Base-by-base conservation (phyloP, 768 basidiomycete genomes). In the Saitozyma sp. region DNA sequence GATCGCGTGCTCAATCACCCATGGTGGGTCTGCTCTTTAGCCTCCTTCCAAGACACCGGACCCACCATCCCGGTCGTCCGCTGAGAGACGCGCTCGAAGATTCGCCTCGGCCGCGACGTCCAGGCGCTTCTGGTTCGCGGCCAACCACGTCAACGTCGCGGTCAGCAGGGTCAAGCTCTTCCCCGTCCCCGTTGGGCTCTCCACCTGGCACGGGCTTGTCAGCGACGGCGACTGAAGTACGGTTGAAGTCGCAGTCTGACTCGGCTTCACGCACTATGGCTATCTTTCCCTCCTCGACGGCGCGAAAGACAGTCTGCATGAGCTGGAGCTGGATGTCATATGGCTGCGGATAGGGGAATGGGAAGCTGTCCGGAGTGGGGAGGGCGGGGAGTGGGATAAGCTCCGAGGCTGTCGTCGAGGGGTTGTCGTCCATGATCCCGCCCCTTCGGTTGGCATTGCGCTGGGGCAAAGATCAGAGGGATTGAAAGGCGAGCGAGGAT, bases 291-390 rank as follows among this genome's bases (percentile, higher is more conserved):
- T 81, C 67, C 76, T 94, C 91, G 50, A 96, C 89, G 0, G 88
- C 83, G 7, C 83, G 70, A 78, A 93, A 97, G 0, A 98, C 81
- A 66, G 92, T 90, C 16, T 83, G 86, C 94, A 97, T 96, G 37
- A 97, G 85, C 42, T 90, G 85, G 0, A 84, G 81, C 76, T 98
- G 95, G 61, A 95, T 94, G 16, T 83, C 75, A 76, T 95, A 95
- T 2, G 92, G 92, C 5, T 86, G 82, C 14, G 85, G 82, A 72
- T 89, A 96, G 0, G 94, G 94, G 74, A 98, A 97, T 2, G 87
- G 82, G 74, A 96, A 96, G 0, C 70, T 69, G 0, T 78, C 71
- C 0, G 92, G 93, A 0, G 88, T 88, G 0, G 85, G 80, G 6
- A 95, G 79, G 1, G 62, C 29, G 29, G 29, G 29, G 29, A 29